A percentile compares a stretch with the other conserved stretches of the same genome.
These are phyloP conservation scores for Mesotaenium endlicherianum DNA, from an alignment of 139 green algal genomes.

Conservation along the genomic window DNA sequence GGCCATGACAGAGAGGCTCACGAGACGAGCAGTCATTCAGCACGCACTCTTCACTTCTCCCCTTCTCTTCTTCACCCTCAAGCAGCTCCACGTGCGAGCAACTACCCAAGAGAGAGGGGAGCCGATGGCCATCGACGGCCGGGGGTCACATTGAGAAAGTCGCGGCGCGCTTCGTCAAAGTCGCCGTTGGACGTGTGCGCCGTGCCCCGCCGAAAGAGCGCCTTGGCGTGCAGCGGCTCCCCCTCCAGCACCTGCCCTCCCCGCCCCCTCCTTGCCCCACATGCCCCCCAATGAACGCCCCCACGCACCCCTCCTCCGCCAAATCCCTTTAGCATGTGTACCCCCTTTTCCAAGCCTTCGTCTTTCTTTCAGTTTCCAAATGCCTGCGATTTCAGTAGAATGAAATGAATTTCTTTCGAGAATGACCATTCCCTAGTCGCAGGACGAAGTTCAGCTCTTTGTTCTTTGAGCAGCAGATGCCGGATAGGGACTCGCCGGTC, in stretches of 20 bases:
- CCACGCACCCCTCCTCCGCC: no score
- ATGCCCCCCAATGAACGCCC: no score
- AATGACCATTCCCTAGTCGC: background rate
- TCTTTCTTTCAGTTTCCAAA: background rate
- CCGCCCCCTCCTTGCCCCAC: no score
- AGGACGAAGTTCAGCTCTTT: no score
- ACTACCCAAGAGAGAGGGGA: no score
- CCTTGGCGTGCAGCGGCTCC: background rate
- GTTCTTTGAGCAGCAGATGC: background rate
- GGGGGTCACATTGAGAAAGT: no score
- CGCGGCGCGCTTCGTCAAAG: background rate
- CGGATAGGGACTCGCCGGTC: background rate
- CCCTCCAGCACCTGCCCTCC: conserved; percentile 1
- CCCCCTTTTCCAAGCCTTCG: background rate
- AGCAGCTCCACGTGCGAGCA: no score
- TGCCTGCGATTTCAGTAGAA: background rate
- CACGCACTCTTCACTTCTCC: no score
- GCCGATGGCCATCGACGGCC: no score
- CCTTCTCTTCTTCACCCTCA: no score
- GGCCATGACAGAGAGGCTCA: no score
- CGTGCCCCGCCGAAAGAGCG: background rate
- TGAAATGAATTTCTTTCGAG: background rate
- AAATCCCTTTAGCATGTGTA: background rate
- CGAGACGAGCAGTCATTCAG: no score
- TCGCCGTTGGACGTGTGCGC: background rate